Evolutionary conservation across 2,329 filamentous ascomycete genomes (phyloP), one percentile per base, ranked within the genome.

Genomic region (Fusarium tanahbumbuense): DNA sequence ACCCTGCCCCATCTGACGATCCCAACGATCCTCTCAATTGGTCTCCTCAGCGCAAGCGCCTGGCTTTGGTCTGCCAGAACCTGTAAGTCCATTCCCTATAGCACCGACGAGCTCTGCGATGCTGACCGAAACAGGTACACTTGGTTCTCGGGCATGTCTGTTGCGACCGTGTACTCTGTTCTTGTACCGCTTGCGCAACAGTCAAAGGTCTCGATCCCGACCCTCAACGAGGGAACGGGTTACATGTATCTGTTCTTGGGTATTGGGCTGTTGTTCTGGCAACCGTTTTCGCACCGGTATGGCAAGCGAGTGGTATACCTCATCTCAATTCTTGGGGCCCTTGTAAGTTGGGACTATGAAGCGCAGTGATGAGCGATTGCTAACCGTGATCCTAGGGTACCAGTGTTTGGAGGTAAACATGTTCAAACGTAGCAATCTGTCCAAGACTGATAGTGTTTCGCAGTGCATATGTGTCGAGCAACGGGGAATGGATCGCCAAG

Each of bases 21-120:
- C 82, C 84, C 6, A 83, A 86, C 44, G 86, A 88, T 64, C 86
- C 86, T 5, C 76, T 88, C 34, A 87, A 85, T 62, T 85, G 85
- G 85, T 79, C 68, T 4, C 70, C 67, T 45, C 64, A 71, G 3
- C 71, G 76, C 3, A 79, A 78, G 54, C 25, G 72, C 0, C 67
- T 74, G 15, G 70, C 74, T 8, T 47, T 78, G 20, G 46, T 74
- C n/a, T 79, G 77, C 23, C 70, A 76, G 9, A 75, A 75, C 34
- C 44, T 78, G 78, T 79, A 55, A 68, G 76, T 65, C 4, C 4
- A 8, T 12, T 8, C 1, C 5, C 18, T 7, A 37, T 7, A 37
- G 18, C 2, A 8, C 37, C 3, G 8, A 8, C 0, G 2, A n/a
- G 4, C 9, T 12, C 15, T 11, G 3, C 3, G 13, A 9, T 20